Base-by-base conservation (phyloP, 306 rosid genomes). In the Oxytropis ochrocephala region DNA sequence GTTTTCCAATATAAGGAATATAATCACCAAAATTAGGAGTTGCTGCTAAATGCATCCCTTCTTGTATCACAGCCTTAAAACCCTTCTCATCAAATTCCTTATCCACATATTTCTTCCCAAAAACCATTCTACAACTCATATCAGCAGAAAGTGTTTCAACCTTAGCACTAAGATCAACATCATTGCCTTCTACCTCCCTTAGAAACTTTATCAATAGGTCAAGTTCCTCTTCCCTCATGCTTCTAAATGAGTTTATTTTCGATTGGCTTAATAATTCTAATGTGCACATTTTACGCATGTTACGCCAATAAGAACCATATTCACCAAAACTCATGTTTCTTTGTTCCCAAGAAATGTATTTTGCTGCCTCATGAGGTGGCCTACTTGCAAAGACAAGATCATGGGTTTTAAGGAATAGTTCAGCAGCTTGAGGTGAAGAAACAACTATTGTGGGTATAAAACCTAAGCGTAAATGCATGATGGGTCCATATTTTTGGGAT, bases 231-330 rank as follows among this genome's bases (percentile, higher is more conserved):
- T 65, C 81, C 80, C 96, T 89, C 84, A 64, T 79, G 48, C 60
- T 12, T 43, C 17, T 83, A 74, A 92, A 87, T 14, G 89, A 73
- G 5, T 52, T 80, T 19, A 82, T 78, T 29, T 82, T 87, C 27
- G 29, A 2, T 1, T 33, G 80, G 77, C 95, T 92, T 0, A 92
- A 82, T 12, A 89, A 55, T 42, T 92, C 85, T 4, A 81, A 74
- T 0, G 84, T 85, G 83, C 90, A 87, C 86, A 89, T 82, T 69
- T 87, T 87, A 0, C 96, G 84, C 47, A 81, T 52, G 75, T 85
- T 78, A 9, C 92, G 90, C 96, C 96, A 89, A 43, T 89, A 89
- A 6, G 90, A 18, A 14, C 96, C 92, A 7, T 87, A 89, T 11
- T 48, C 39, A 11, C 68, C 64, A 9, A 84, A 85, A 38, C 16